Percentiles rank a stretch among this genome's conserved stretches.
These are phyloP conservation scores for Tetracentron sinense DNA, from an alignment of 164 flowering plant species.

Conservation along the genomic window DNA sequence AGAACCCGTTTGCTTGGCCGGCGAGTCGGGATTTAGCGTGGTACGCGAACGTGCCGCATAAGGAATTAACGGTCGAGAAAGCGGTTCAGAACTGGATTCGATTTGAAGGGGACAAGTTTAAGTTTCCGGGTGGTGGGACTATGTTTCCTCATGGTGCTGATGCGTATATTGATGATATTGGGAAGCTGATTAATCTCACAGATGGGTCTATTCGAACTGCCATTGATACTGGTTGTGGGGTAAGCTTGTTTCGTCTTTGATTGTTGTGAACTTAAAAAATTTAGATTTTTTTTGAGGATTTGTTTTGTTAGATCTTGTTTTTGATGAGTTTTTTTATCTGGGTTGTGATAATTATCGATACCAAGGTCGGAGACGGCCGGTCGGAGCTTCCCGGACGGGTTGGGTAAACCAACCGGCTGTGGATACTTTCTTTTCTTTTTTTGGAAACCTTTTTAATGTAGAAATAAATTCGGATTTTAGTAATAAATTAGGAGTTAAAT, in stretches of 20 bases:
- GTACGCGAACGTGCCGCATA: conserved; percentile 54
- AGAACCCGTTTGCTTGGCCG: conserved; percentile 49
- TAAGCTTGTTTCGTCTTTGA: conserved; percentile 5
- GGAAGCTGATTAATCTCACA: conserved; percentile 50
- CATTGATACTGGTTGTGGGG: conserved; percentile 59
- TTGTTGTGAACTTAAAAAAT: too few species aligned
- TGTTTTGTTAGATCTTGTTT: neutral
- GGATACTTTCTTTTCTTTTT: too few species aligned
- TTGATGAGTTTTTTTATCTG: neutral
- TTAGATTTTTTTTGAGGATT: too few species aligned
- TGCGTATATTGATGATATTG: conserved; percentile 46
- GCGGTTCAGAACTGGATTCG: conserved; percentile 50
- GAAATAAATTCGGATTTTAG: too few species aligned
- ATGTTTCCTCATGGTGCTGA: conserved; percentile 55
- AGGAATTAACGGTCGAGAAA: conserved; percentile 48
- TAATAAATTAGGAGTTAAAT: too few species aligned
- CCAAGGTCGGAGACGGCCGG: too few species aligned
- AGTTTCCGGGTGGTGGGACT: conserved; percentile 45
- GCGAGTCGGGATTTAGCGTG: conserved; percentile 46
- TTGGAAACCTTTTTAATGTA: too few species aligned
- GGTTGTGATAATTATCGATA: neutral
- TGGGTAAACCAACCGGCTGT: too few species aligned
- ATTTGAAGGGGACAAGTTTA: conserved; percentile 35
- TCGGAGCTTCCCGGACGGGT: too few species aligned
- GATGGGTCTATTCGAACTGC: conserved; percentile 59